Base-by-base conservation (phyloP, 352 stramenopile species). In the Globisporangium takayamanum region DNA sequence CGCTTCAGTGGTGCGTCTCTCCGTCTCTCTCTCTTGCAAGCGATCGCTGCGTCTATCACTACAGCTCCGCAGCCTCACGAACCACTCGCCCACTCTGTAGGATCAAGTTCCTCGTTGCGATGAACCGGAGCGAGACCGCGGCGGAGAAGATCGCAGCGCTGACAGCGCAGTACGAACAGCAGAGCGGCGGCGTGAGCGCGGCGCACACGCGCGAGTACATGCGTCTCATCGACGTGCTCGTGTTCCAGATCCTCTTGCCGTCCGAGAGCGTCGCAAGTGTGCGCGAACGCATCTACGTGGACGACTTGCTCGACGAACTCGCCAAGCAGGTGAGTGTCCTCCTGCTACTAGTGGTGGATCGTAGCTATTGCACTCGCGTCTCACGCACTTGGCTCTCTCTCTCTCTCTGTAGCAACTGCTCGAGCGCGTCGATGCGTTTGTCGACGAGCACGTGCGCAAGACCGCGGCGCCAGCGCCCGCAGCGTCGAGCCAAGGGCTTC, bases 41-140 rank as follows among this genome's bases (percentile, higher is more conserved):
- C 30, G 30, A 36, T 39, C 8, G 33, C 33, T 39, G 33, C 33
- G 6, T 39, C 6, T 39, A 6, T 12, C 33, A 39, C 6, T 3
- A 8, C 33, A 39, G 28, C 28, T 33, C 28, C 28, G 22, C 22
- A 33, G 28, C 33, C 33, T 37, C 37, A 49, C 55, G 18, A 22
- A 22, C 15, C 44, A 48, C 15, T 25, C 15, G 44, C 44, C 50
- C 46, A 7, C 0, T 53, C 3, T 14, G 8, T 33, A 80, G 72
- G 72, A 76, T 79, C 57, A 82, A 84, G 36, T 88, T 89, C 56
- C 58, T 89, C 12, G 51, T 87, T 3, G 77, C 74, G 16, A 89
- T 89, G 80, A 73, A 81, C 39, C 75, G 60, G 22, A 56, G 53
- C 57, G 37, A 59, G 2, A 47, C 66, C 20, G 80, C 77, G 0